A percentile compares a stretch with the other conserved stretches of the same genome.
Evolutionary conservation across 306 rosid genomes (phyloP).

Genomic region (Mimosa bimucronata): DNA sequence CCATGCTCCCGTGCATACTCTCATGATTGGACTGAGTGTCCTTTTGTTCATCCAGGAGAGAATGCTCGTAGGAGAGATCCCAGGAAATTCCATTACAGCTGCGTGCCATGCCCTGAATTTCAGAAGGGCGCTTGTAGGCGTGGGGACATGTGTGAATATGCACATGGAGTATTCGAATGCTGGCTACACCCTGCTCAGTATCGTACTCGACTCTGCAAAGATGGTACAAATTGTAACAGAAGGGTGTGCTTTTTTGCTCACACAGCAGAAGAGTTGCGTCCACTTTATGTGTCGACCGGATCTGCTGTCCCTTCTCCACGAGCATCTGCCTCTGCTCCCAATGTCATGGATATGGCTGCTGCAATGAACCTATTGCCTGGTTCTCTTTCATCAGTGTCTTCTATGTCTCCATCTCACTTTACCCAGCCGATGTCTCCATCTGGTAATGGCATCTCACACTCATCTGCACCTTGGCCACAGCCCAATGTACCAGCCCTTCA

Average conservation of each 20-base stretch:
- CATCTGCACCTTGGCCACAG: constrained; percentile 69
- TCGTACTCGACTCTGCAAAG: constrained; percentile 90
- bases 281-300: constrained; percentile 82
- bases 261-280: constrained; percentile 75
- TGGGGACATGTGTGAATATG: constrained; percentile 95
- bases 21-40: constrained; percentile 97
- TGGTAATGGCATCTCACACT: constrained; percentile 57
- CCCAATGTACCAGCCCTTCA: constrained; percentile 89
- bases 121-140: constrained; percentile 90
- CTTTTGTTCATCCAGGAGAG: constrained; percentile 96
- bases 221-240: constrained; percentile 78
- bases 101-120: constrained; percentile 95
- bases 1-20: constrained; percentile 96
- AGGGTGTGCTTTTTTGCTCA: constrained; percentile 91
- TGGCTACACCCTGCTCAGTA: constrained; percentile 98
- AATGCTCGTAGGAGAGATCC: constrained; percentile 95
- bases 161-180: constrained; percentile 94
- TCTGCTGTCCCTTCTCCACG: constrained; percentile 89
- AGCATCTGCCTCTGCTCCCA: constrained; percentile 62
- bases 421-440: constrained; percentile 82
- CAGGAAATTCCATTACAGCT: constrained; percentile 87
- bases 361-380: constrained; percentile 82
- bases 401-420: constrained; percentile 78
- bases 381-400: constrained; percentile 78
- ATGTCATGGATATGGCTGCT: constrained; percentile 96